Percentiles rank a stretch among this genome's conserved stretches.
Conservation (phyloP, 306 rosid genomes). For the Abrus precatorius region DNA sequence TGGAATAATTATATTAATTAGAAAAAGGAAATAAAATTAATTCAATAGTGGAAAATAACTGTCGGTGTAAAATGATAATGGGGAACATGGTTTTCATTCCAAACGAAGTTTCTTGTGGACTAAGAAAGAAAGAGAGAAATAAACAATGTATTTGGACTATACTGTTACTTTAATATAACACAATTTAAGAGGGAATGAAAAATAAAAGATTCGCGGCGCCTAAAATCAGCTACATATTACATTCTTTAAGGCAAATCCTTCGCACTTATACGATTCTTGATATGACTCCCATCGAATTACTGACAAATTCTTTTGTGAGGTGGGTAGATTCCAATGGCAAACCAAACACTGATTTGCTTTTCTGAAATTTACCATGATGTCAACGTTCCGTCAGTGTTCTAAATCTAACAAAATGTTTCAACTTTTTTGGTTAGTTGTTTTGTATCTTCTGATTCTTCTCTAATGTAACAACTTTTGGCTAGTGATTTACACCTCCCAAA, state of each 20-base stretch:
- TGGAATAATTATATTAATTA: background rate
- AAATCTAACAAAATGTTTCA: background rate
- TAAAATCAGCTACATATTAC: conserved; percentile 20
- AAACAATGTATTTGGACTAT: too few species aligned
- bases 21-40: background rate
- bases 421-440: background rate
- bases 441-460: background rate
- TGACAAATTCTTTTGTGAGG: background rate
- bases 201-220: background rate
- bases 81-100: too few species aligned
- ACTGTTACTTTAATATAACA: too few species aligned
- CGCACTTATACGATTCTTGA: background rate
- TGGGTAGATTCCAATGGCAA: background rate
- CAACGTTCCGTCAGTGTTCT: background rate
- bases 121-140: too few species aligned
- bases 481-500: background rate
- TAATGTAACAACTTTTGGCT: background rate
- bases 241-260: background rate
- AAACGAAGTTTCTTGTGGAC: too few species aligned
- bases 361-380: background rate
- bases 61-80: too few species aligned
- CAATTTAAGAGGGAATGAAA: background rate
- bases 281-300: background rate
- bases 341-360: background rate
- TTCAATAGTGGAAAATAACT: background rate